Evolutionary conservation across 306 rosid genomes (phyloP), one percentile per base, ranked within the genome.

Genomic region (Cucurbita ficifolia): DNA sequence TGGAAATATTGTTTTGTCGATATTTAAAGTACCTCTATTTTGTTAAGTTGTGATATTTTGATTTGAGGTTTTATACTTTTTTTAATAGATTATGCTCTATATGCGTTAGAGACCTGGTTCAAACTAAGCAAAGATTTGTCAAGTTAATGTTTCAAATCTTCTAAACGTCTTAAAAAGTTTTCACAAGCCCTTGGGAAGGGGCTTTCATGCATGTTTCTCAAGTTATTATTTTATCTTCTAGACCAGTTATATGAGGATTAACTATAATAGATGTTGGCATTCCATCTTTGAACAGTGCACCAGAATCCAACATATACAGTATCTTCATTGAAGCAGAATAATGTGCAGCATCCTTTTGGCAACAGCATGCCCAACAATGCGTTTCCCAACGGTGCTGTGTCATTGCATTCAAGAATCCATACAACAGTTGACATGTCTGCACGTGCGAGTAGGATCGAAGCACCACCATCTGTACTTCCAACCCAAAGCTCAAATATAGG

Each of bases 401-500:
- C 96, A 38, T 70, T 87, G 52, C 85, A 84, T 81, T 7, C 87
- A 24, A 81, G 75, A 78, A 90, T 92, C 88, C 92, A 83, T 73
- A 45, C 79, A 65, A 74, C 85, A 1, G 82, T 82, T 74, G 86
- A 90, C 70, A 81, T 90, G 85, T 75, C 92, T 76, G 74, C 86
- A 63, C 87, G 81, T 82, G 75, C 85, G 46, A 76, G 78, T 79
- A 81, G 96, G 87, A 80, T 89, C 50, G 90, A 86, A 77, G 85
- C 84, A 64, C 86, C 84, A 69, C 76, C 84, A 39, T 84, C 75
- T 75, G 78, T 88, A 85, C 79, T 84, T 56, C 81, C 88, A 12
- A 77, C 83, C 79, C 90, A 86, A 68, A 80, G 63, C 74, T 78
- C 96, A 55, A 88, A 89, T 56, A 22, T 91, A 70, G 98, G 90